Percentiles rank a stretch among this genome's conserved stretches.
phyloP scores from a whole-genome alignment of 2,329 filamentous ascomycete genomes.

The Cladosporium halotolerans region DNA sequence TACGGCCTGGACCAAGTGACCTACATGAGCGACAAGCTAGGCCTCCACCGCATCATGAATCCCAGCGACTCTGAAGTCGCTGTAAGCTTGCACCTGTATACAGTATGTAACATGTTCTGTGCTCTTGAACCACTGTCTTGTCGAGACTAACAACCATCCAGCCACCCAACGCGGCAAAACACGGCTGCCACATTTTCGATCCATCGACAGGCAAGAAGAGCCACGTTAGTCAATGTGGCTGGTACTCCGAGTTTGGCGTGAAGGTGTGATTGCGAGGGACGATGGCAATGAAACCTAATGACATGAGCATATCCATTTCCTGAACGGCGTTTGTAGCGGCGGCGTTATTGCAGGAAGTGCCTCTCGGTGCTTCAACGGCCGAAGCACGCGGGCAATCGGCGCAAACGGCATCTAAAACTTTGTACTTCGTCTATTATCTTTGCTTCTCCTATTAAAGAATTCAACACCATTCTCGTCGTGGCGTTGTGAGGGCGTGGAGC shows the following conservation, averaged over 20 bases:
- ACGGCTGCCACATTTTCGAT: slow-evolving; percentile 78
- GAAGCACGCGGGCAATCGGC: background rate
- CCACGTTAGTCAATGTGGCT: slow-evolving; percentile 64
- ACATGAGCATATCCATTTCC: background rate
- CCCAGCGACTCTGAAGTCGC: slow-evolving; percentile 64
- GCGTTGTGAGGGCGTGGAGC: background rate
- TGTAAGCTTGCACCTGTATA: slow-evolving; percentile 66
- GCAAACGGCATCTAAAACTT: background rate
- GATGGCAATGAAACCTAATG: background rate
- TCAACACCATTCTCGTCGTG: background rate
- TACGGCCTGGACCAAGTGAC: slow-evolving; percentile 69
- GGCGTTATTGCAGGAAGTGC: slow-evolving; percentile 1
- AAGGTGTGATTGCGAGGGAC: slow-evolving; percentile 16
- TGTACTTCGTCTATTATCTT: too few species aligned
- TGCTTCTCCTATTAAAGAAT: background rate
- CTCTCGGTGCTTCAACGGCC: slow-evolving; percentile 7
- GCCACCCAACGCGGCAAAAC: slow-evolving; percentile 78
- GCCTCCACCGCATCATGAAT: slow-evolving; percentile 78
- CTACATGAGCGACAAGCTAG: slow-evolving; percentile 86
- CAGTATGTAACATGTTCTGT: slow-evolving; percentile 36
- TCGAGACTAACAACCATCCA: slow-evolving; percentile 50
- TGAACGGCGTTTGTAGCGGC: background rate
- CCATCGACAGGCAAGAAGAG: slow-evolving; percentile 66
- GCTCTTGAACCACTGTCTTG: background rate
- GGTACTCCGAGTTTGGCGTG: slow-evolving; percentile 56